These are phyloP conservation scores for Eucalyptus cladocalyx DNA, from an alignment of 345 rosid species.

Conservation along the genomic window DNA sequence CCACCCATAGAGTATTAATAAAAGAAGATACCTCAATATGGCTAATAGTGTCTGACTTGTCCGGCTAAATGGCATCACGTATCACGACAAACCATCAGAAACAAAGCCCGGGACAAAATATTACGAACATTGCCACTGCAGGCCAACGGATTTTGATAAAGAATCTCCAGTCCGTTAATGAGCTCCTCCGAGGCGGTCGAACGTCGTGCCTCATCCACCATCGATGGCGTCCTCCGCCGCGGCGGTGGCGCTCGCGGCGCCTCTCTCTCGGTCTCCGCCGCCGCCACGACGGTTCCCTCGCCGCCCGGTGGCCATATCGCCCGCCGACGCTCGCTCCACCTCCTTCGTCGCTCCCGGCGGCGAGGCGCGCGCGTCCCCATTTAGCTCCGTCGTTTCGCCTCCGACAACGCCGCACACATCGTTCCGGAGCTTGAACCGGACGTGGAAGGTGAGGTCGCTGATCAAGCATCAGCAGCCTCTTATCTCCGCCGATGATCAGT, in stretches of 20 bases:
- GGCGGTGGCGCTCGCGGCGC: neutral
- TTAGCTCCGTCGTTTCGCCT: neutral
- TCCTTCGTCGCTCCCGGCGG: neutral
- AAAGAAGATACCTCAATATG: neutral
- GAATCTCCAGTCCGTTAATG: neutral
- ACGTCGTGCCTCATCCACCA: neutral
- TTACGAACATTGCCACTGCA: neutral
- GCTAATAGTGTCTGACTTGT: neutral
- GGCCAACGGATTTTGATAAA: neutral
- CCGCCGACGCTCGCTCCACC: neutral
- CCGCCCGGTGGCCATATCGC: neutral
- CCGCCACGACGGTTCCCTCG: neutral
- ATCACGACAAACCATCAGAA: neutral
- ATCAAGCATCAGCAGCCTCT: conserved; percentile 42
- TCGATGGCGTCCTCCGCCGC: neutral
- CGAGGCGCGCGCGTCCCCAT: neutral
- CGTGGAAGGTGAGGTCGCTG: conserved; percentile 40
- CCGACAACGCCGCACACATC: neutral
- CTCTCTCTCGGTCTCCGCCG: neutral
- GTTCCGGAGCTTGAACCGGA: neutral
- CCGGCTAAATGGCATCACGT: neutral
- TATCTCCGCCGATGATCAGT: conserved; percentile 55
- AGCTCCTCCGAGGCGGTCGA: neutral
- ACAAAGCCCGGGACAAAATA: neutral
- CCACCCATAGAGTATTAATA: neutral